Evolutionary conservation across 1,284 basidiomycete species (phyloP).

Genomic region (Heterobasidion annosum): DNA sequence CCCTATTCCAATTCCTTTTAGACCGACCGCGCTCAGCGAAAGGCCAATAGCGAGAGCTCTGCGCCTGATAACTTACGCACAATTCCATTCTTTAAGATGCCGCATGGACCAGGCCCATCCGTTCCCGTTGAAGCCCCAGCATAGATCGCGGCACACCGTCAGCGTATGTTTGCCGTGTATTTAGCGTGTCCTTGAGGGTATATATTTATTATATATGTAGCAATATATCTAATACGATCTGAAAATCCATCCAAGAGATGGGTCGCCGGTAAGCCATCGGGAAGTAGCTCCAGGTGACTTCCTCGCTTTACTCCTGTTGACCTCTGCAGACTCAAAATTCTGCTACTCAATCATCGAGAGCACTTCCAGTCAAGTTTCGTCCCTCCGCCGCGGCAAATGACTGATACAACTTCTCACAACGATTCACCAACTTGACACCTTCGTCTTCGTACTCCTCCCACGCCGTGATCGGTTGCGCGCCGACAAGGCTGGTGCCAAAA

Average conservation of each 20-base stretch:
- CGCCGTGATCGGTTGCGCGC: slow-evolving; percentile 33
- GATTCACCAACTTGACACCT: slow-evolving; percentile 36
- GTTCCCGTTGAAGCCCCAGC: slow-evolving; percentile 18
- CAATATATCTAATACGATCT: too few species aligned
- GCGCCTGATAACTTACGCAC: slow-evolving; percentile 51
- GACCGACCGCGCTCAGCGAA: slow-evolving; percentile 60
- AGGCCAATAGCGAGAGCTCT: slow-evolving; percentile 50
- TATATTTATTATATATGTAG: too few species aligned
- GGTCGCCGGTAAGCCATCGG: too few species aligned
- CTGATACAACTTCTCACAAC: slow-evolving; percentile 44
- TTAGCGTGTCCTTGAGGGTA: too few species aligned
- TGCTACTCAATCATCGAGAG: neutral
- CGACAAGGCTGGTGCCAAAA: slow-evolving; percentile 46
- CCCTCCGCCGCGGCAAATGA: slow-evolving; percentile 15
- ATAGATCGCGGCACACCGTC: slow-evolving; percentile 2
- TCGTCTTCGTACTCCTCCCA: slow-evolving; percentile 41
- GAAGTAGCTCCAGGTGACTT: too few species aligned
- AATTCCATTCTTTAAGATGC: slow-evolving; percentile 51
- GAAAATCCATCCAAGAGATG: too few species aligned
- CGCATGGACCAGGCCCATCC: slow-evolving; percentile 7
- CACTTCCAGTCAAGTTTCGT: neutral
- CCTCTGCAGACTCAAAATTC: too few species aligned
- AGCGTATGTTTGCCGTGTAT: neutral
- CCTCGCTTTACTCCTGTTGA: too few species aligned
- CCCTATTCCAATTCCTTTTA: slow-evolving; percentile 14